Percentiles rank a stretch among this genome's conserved stretches.
phyloP scores from a whole-genome alignment of 2,329 filamentous ascomycete genomes.

The Exophiala mesophila region DNA sequence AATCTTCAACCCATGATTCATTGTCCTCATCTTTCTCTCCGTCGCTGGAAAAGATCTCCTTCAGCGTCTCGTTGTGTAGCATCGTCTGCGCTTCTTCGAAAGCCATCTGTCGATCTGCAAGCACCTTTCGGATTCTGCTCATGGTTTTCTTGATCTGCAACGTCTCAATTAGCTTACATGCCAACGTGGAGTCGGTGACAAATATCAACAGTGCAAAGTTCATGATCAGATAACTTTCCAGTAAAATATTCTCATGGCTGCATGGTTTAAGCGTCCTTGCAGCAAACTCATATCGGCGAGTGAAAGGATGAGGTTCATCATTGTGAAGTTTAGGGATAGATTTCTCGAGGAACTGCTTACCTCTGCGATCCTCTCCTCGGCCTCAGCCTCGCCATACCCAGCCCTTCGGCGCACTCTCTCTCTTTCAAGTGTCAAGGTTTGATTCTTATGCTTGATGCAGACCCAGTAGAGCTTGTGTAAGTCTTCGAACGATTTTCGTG shows the following conservation, averaged over 20 bases:
- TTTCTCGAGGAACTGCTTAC: too few relatives aligned
- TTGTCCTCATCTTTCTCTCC: neutral
- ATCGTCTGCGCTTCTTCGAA: conserved; percentile 17
- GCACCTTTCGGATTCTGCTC: conserved; percentile 14
- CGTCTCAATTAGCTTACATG: neutral
- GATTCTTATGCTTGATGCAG: conserved; percentile 85
- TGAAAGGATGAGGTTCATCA: conserved; percentile 29
- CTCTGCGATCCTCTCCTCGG: conserved; percentile 56
- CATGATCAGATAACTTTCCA: conserved; percentile 21
- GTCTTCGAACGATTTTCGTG: conserved; percentile 88
- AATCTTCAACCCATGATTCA: too few relatives aligned
- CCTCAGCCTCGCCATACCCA: conserved; percentile 69
- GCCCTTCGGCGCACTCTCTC: conserved; percentile 65
- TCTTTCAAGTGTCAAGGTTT: conserved; percentile 68
- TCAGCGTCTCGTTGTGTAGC: conserved; percentile 8
- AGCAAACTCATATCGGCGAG: conserved; percentile 32
- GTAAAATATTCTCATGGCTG: conserved; percentile 26
- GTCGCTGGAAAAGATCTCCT: conserved; percentile 1
- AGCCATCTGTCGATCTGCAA: conserved; percentile 17
- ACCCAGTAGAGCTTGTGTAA: conserved; percentile 91
- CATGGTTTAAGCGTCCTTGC: conserved; percentile 28
- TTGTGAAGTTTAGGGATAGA: too few relatives aligned
- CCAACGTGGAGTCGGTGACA: neutral
- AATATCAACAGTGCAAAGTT: neutral
- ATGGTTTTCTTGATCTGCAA: conserved; percentile 16